Evolutionary conservation across 2,329 filamentous ascomycete genomes (phyloP).

Genomic region (Kalaharituber pfeilii): DNA sequence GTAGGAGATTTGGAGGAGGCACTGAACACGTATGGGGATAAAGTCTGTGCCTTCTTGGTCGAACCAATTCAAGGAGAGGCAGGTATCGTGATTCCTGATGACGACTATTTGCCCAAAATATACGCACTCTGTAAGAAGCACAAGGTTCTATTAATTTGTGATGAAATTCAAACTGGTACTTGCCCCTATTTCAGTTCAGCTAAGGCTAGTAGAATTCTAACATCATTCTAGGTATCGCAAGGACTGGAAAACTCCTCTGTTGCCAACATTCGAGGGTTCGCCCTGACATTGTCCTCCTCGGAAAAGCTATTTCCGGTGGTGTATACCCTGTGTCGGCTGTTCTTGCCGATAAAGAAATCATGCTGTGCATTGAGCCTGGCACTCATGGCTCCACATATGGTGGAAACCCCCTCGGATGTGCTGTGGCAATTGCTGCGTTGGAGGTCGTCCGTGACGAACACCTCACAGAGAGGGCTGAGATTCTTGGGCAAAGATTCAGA

Average conservation of each 20-base stretch:
- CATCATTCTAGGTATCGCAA: constrained; percentile 52
- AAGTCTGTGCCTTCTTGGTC: constrained; percentile 81
- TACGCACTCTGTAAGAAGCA: constrained; percentile 80
- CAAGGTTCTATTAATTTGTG: constrained; percentile 89
- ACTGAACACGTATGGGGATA: constrained; percentile 61
- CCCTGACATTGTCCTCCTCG: constrained; percentile 83
- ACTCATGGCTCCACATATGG: constrained; percentile 98
- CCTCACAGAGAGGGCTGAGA: constrained; percentile 66
- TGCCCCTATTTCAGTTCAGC: neutral
- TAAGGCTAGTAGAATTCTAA: neutral
- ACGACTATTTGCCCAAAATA: constrained; percentile 66
- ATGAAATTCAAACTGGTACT: constrained; percentile 74
- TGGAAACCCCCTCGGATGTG: constrained; percentile 87
- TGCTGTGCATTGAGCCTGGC: constrained; percentile 89
- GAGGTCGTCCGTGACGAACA: constrained; percentile 87
- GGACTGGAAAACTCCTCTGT: constrained; percentile 86
- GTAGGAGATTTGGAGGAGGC: constrained; percentile 61
- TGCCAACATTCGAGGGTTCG: constrained; percentile 89
- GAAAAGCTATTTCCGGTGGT: constrained; percentile 93
- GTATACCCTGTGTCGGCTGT: constrained; percentile 99
- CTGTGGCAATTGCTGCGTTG: constrained; percentile 83
- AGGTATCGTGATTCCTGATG: constrained; percentile 84
- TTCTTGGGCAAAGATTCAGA: constrained; percentile 66
- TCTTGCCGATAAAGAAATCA: constrained; percentile 70
- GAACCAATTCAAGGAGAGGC: constrained; percentile 97